A percentile compares a stretch with the other conserved stretches of the same genome.
These are phyloP conservation scores for Parastagonospora nodorum DNA, from an alignment of 2,329 filamentous ascomycete genomes.

Conservation along the genomic window DNA sequence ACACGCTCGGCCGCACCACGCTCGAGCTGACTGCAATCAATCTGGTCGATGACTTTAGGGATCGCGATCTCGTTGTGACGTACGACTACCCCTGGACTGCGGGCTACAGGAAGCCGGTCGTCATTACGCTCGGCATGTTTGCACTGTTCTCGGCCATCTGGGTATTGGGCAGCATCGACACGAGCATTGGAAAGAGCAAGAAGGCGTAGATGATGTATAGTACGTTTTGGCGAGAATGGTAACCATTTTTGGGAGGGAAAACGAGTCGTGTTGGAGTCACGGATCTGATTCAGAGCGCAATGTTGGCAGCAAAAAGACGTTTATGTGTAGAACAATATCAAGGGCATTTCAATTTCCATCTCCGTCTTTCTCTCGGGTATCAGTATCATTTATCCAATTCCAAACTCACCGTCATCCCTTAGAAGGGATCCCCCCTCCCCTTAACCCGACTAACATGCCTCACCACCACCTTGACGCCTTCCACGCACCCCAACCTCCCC, in stretches of 20 bases:
- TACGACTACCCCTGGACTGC: slow-evolving; percentile 82
- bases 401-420: background rate
- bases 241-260: slow-evolving; percentile 1
- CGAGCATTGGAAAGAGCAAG: slow-evolving; percentile 73
- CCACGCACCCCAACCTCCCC: slow-evolving; percentile 7
- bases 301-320: background rate
- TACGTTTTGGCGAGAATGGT: background rate
- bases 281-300: slow-evolving; percentile 1
- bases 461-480: slow-evolving; percentile 28
- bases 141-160: slow-evolving; percentile 76
- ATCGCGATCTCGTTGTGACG: slow-evolving; percentile 80
- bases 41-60: slow-evolving; percentile 86
- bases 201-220: slow-evolving; percentile 21
- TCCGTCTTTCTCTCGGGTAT: too few relatives aligned
- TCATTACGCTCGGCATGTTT: slow-evolving; percentile 75
- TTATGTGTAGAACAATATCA: slow-evolving; percentile 29
- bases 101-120: slow-evolving; percentile 81
- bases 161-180: slow-evolving; percentile 76
- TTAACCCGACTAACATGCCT: slow-evolving; percentile 36
- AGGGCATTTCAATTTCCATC: slow-evolving; percentile 6
- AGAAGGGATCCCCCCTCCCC: slow-evolving; percentile 26
- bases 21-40: slow-evolving; percentile 82
- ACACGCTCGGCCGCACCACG: slow-evolving; percentile 85
- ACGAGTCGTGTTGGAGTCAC: slow-evolving; percentile 2
- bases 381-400: too few relatives aligned